Evolutionary conservation across 83 land plant species (phyloP), one percentile per base, ranked within the genome.

Genomic region (Diphasiastrum complanatum): DNA sequence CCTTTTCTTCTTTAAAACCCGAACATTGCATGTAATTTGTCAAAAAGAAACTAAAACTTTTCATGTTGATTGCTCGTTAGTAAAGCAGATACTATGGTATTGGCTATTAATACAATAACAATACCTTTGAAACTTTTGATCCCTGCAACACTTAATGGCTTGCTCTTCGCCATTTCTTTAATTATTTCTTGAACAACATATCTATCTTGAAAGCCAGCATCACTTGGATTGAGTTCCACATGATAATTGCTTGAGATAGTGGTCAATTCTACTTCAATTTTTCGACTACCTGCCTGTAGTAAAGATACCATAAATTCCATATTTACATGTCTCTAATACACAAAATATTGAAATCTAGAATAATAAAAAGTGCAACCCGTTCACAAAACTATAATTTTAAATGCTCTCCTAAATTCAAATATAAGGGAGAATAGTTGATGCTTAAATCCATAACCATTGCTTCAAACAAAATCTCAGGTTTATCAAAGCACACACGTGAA

Each of bases 201-300:
- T 45, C 92, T 68, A 61, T 93, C 99, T 67, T 93, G 99, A 59
- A 93, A 93, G 2, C 99, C 99, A 41, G 83, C 99, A 82, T 93
- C 98, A 74, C 98, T 78, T 0, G 98, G 98, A 71, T 66, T 93
- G 58, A 93, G 36, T 69, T 93, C 98, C 52, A 93, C 83, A 60
- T 93, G 98, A 51, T 89, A 73, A 45, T 82, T 78, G 57, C 98
- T 89, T 48, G 98, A 85, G 1, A 93, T 51, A 32, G 87, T 93
- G 14, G 98, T 83, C 34, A 93, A 58, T 74, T 93, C 96, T 23
- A 93, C 50, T 31, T 93, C 98, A 61, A 93, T 70, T 26, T 78
- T 85, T 38, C 98, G 76, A 29, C 72, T 72, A 32, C 96, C 96
- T 67, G 89, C 86, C 98, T 93, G 82, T 61, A 66, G 46, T 0